These are phyloP conservation scores for Penicillium sp. DNA, from an alignment of 2,329 filamentous ascomycete genomes.

Conservation along the genomic window DNA sequence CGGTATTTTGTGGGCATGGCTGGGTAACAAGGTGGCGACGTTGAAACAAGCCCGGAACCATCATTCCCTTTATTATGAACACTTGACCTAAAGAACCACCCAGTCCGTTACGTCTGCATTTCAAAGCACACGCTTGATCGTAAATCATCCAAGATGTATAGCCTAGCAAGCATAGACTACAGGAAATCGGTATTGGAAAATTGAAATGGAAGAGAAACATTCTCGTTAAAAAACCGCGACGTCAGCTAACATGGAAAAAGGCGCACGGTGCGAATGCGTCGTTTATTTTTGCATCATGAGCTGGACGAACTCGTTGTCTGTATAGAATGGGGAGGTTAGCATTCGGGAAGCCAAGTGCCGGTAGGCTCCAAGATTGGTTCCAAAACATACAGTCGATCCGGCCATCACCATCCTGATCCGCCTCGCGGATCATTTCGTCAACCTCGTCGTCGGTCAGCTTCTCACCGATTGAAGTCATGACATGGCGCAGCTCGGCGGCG, in stretches of 20 bases:
- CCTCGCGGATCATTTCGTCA: constrained; percentile 90
- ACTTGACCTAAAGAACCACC: constrained; percentile 12
- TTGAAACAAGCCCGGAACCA: constrained; percentile 4
- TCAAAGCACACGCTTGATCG: constrained; percentile 26
- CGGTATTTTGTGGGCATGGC: background rate
- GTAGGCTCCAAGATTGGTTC: background rate
- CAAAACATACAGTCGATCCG: constrained; percentile 74
- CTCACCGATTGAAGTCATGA: constrained; percentile 90
- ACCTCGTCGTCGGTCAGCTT: constrained; percentile 89
- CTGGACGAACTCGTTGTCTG: constrained; percentile 90
- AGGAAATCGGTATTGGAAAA: constrained; percentile 23
- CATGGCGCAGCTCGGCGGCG: constrained; percentile 80
- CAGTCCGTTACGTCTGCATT: constrained; percentile 15
- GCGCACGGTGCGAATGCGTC: constrained; percentile 21
- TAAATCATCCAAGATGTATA: constrained; percentile 22
- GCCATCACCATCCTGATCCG: constrained; percentile 84
- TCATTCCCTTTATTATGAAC: constrained; percentile 12
- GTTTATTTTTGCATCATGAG: constrained; percentile 93
- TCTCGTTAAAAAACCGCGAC: constrained; percentile 25
- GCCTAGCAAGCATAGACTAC: constrained; percentile 29
- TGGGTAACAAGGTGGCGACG: background rate
- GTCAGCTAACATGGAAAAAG: constrained; percentile 32
- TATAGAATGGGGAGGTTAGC: constrained; percentile 25
- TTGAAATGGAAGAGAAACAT: constrained; percentile 23
- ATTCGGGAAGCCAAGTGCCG: background rate